Conservation (phyloP, 2,329 filamentous ascomycete species). For the Coleophoma cylindrospora region DNA sequence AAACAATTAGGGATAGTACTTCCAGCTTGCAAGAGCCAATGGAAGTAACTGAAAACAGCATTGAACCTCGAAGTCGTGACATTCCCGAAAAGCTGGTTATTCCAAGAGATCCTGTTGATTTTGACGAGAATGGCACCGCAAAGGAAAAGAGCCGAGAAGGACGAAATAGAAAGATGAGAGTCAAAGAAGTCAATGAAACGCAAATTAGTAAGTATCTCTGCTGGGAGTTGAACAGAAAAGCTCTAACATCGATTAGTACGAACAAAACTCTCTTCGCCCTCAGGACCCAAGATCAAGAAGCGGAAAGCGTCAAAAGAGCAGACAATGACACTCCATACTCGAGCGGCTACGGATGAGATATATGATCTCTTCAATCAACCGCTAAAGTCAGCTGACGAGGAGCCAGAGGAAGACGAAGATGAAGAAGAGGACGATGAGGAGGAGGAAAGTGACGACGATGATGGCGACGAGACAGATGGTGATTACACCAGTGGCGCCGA, state of each 20-base stretch:
- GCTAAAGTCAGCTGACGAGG: conserved; percentile 34
- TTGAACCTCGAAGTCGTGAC: conserved; percentile 12
- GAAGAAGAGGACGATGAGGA: conserved; percentile 34
- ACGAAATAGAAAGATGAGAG: conserved; percentile 66
- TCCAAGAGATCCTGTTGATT: conserved; percentile 30
- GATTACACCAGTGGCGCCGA: conserved; percentile 84
- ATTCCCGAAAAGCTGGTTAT: conserved; percentile 29
- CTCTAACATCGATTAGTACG: conserved; percentile 59
- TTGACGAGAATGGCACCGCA: conserved; percentile 56
- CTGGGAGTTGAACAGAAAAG: too few species aligned
- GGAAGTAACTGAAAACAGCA: conserved; percentile 7
- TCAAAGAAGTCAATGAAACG: conserved; percentile 83
- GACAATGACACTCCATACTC: conserved; percentile 98
- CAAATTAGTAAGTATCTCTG: conserved; percentile 69
- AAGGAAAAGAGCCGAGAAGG: conserved; percentile 40
- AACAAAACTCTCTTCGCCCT: conserved; percentile 86
- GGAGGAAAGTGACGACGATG: conserved; percentile 59
- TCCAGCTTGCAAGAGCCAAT: conserved; percentile 3
- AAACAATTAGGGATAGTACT: conserved; percentile 1
- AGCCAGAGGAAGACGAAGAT: conserved; percentile 36
- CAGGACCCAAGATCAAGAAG: conserved; percentile 76
- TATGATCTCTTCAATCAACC: conserved; percentile 97
- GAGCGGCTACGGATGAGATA: conserved; percentile 92
- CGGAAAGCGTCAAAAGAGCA: conserved; percentile 62
- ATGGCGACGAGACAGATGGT: conserved; percentile 54